Conservation (phyloP, 495 filamentous ascomycete species). For the Parmelia sp. region DNA sequence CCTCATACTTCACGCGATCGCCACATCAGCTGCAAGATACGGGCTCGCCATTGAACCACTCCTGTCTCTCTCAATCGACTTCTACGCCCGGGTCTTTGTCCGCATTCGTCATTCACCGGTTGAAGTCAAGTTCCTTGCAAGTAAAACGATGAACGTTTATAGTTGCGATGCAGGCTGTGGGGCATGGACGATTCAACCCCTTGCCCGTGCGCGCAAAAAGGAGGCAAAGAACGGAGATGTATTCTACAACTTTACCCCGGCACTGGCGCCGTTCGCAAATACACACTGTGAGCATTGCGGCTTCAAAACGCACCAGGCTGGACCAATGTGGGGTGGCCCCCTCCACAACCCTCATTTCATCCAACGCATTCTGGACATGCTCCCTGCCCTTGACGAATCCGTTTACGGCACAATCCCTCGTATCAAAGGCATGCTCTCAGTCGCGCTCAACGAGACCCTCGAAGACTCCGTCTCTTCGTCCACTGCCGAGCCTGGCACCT, state of each 20-base stretch:
- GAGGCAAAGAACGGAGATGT: conserved; percentile 61
- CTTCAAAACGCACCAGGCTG: conserved; percentile 75
- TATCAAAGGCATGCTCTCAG: conserved; percentile 85
- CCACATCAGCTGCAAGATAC: conserved; percentile 72
- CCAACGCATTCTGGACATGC: conserved; percentile 59
- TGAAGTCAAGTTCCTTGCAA: conserved; percentile 80
- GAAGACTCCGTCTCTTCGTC: conserved; percentile 20
- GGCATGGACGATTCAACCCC: conserved; percentile 70
- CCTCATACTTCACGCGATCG: conserved; percentile 73
- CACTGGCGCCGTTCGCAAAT: conserved; percentile 57
- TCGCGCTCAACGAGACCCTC: conserved; percentile 67
- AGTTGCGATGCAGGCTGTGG: conserved; percentile 86
- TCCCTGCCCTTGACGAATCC: conserved; percentile 53
- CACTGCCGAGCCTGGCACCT: conserved; percentile 16
- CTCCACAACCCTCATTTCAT: conserved; percentile 81
- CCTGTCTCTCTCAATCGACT: conserved; percentile 89
- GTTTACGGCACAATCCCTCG: conserved; percentile 72
- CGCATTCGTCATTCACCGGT: conserved; percentile 68
- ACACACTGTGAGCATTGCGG: conserved; percentile 74
- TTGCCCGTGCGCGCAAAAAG: conserved; percentile 58
- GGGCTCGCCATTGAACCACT: conserved; percentile 89
- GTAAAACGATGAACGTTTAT: conserved; percentile 90
- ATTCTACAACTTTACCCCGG: conserved; percentile 68
- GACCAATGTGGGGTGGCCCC: conserved; percentile 91
- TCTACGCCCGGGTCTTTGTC: conserved; percentile 88